phyloP scores from a whole-genome alignment of 2,329 filamentous ascomycete genomes.

The Venturia pyrina region DNA sequence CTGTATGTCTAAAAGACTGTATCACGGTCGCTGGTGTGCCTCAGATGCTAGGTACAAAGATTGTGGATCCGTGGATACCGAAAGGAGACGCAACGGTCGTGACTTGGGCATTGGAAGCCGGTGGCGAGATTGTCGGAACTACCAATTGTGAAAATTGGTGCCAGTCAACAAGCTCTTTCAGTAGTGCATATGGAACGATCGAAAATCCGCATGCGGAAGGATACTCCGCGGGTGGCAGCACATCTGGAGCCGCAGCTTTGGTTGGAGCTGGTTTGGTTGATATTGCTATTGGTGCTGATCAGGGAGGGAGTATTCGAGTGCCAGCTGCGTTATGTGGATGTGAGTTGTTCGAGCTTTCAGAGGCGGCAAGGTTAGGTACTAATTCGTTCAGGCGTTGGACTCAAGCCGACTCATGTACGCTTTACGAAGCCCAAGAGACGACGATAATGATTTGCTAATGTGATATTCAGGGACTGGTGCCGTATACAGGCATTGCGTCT shows the following conservation, averaged over 20 bases:
- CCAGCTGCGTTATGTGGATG: slow-evolving; percentile 28
- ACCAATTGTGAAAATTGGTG: slow-evolving; percentile 46
- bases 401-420: slow-evolving; percentile 31
- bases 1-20: slow-evolving; percentile 44
- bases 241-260: slow-evolving; percentile 33
- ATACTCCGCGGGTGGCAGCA: slow-evolving; percentile 40
- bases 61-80: slow-evolving; percentile 40
- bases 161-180: slow-evolving; percentile 39
- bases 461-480: slow-evolving; percentile 33
- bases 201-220: slow-evolving; percentile 36
- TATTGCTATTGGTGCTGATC: slow-evolving; percentile 29
- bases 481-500: slow-evolving; percentile 39
- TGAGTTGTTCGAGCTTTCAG: neutral
- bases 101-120: slow-evolving; percentile 40
- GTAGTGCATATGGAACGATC: slow-evolving; percentile 30
- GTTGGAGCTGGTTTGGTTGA: slow-evolving; percentile 31
- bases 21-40: slow-evolving; percentile 45
- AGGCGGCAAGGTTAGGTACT: neutral
- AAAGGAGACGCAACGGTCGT: slow-evolving; percentile 45
- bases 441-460: neutral
- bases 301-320: slow-evolving; percentile 30
- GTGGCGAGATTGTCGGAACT: slow-evolving; percentile 41
- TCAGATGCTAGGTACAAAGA: slow-evolving; percentile 43
- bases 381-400: neutral
- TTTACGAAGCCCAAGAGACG: neutral